Conservation (phyloP, 805 yeast genomes). For the Zygosaccharomyces kombuchaensis region DNA sequence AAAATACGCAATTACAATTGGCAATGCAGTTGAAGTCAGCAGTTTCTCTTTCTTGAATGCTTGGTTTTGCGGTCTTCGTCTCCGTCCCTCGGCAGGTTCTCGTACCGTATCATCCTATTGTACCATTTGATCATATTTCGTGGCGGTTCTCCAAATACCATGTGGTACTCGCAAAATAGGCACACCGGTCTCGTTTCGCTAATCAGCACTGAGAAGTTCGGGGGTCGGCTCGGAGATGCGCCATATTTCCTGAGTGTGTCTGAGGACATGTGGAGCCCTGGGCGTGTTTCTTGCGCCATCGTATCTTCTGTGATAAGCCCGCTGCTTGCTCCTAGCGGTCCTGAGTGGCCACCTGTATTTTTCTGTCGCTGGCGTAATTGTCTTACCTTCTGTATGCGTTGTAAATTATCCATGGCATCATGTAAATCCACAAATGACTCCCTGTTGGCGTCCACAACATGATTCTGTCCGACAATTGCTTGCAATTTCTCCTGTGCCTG, state of each 20-base stretch:
- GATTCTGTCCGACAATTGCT: constrained; percentile 28
- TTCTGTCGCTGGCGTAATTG: constrained; percentile 10
- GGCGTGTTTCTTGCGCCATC: not conserved
- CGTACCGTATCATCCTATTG: constrained; percentile 33
- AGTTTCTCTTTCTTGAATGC: constrained; percentile 21
- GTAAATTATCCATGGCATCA: constrained; percentile 13
- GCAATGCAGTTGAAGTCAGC: constrained; percentile 5
- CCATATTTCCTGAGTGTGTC: constrained; percentile 10
- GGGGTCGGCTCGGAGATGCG: constrained; percentile 14
- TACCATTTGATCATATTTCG: constrained; percentile 48
- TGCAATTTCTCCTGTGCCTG: constrained; percentile 27
- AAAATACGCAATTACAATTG: not conserved
- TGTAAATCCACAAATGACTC: constrained; percentile 15
- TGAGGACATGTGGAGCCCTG: not conserved
- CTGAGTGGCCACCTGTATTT: not conserved
- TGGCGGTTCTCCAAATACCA: constrained; percentile 48
- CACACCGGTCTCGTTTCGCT: constrained; percentile 35
- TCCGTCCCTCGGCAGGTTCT: constrained; percentile 15
- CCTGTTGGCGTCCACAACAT: constrained; percentile 21
- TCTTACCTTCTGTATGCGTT: constrained; percentile 11
- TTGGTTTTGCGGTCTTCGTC: constrained; percentile 12
- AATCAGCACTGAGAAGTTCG: constrained; percentile 26
- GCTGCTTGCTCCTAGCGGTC: not conserved
- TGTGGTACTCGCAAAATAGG: constrained; percentile 50
- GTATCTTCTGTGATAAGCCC: not conserved